Evolutionary conservation across 1,284 basidiomycete genomes (phyloP).

Genomic region (Moniliophthora roreri): DNA sequence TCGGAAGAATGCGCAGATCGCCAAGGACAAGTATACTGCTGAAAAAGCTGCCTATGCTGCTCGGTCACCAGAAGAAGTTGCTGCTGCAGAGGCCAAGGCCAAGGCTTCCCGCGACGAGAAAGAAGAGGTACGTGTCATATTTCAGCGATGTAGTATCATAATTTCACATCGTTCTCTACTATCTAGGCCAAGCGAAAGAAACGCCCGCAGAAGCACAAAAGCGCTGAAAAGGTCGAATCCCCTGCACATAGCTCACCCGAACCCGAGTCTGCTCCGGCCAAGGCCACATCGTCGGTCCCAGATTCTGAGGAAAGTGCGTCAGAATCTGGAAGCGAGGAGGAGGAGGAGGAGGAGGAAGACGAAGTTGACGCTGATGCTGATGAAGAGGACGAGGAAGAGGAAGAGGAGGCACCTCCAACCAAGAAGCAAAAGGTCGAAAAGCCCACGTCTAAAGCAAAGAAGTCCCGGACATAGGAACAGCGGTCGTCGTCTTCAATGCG

Average conservation of each 20-base stretch:
- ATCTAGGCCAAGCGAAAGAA: neutral
- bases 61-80: slow-evolving; percentile 43
- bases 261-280: neutral
- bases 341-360: slow-evolving; percentile 8
- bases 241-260: neutral
- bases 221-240: neutral
- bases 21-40: slow-evolving; percentile 48
- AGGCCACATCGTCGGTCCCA: slow-evolving; percentile 2
- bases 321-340: neutral
- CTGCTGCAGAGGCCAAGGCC: slow-evolving; percentile 28
- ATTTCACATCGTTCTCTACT: neutral
- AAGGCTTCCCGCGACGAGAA: slow-evolving; percentile 38
- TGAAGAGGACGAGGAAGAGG: slow-evolving; percentile 11
- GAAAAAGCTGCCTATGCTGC: slow-evolving; percentile 55
- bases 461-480: neutral
- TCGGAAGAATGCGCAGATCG: slow-evolving; percentile 35
- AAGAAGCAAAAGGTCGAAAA: slow-evolving; percentile 7
- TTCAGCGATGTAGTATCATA: neutral
- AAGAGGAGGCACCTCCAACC: slow-evolving; percentile 6
- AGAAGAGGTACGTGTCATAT: slow-evolving; percentile 31
- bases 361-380: slow-evolving; percentile 12
- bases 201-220: neutral
- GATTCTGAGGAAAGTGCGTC: neutral
- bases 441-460: slow-evolving; percentile 3
- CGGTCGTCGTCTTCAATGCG: neutral